Evolutionary conservation across 2,329 filamentous ascomycete species (phyloP).

Genomic region (Lachnellula subtilissima): DNA sequence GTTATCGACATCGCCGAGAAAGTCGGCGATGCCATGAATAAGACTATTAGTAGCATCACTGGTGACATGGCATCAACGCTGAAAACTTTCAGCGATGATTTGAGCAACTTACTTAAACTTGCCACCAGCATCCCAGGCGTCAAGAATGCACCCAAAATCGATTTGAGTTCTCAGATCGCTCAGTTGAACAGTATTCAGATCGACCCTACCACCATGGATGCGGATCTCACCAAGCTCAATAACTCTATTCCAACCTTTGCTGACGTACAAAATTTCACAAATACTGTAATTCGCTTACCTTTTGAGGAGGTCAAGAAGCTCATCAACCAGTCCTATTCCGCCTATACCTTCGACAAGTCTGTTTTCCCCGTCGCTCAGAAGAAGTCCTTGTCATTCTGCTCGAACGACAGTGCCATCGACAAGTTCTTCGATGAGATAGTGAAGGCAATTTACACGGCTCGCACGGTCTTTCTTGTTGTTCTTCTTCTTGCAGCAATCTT

Average conservation of each 20-base stretch:
- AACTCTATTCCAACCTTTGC: conserved; percentile 75
- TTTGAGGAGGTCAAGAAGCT: conserved; percentile 74
- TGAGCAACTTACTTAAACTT: conserved; percentile 51
- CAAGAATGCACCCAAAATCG: conserved; percentile 46
- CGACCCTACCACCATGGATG: conserved; percentile 59
- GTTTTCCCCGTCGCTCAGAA: conserved; percentile 81
- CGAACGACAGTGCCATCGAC: conserved; percentile 74
- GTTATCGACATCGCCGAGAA: conserved; percentile 59
- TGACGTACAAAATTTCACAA: conserved; percentile 76
- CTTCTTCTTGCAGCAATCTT: conserved; percentile 66
- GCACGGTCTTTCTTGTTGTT: conserved; percentile 71
- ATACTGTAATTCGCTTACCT: conserved; percentile 67
- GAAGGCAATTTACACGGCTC: conserved; percentile 60
- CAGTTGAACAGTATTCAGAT: conserved; percentile 68
- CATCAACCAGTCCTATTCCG: conserved; percentile 65
- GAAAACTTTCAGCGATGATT: conserved; percentile 50
- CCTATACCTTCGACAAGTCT: conserved; percentile 72
- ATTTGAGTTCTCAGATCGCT: conserved; percentile 61
- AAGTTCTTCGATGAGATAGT: conserved; percentile 76
- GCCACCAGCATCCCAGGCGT: conserved; percentile 44
- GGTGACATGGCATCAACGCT: conserved; percentile 45
- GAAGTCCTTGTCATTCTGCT: conserved; percentile 80
- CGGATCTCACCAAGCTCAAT: conserved; percentile 68
- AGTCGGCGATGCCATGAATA: conserved; percentile 56
- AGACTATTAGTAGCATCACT: conserved; percentile 42